phyloP scores from a whole-genome alignment of 2,329 filamentous ascomycete species.

The Diaporthe sp. region DNA sequence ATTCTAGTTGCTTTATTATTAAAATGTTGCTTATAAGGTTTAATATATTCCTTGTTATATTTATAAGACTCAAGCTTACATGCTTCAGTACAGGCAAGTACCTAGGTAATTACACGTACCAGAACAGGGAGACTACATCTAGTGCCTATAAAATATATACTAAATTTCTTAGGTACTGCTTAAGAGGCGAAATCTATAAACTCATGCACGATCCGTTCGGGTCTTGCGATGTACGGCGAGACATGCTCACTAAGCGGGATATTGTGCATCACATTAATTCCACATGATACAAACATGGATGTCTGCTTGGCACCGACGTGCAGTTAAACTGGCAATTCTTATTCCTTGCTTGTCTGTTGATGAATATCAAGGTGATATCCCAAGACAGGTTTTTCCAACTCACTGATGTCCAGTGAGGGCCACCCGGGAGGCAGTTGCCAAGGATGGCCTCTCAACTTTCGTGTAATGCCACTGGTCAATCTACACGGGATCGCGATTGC shows the following conservation, averaged over 20 bases:
- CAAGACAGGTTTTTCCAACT: background rate
- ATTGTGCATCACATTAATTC: background rate
- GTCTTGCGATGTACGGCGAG: background rate
- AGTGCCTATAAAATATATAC: background rate
- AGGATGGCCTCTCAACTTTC: background rate
- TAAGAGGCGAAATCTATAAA: background rate
- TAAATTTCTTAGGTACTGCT: background rate
- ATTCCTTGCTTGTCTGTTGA: background rate
- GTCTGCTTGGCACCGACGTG: background rate
- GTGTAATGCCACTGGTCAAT: slow-evolving; percentile 18
- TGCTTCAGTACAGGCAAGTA: background rate
- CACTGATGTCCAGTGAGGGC: background rate
- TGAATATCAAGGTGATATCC: background rate
- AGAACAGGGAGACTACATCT: background rate
- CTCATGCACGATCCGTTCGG: background rate
- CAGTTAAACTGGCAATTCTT: background rate
- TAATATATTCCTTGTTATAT: background rate
- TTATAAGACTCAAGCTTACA: no score
- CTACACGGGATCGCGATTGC: background rate
- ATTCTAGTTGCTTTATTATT: background rate
- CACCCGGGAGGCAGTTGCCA: background rate
- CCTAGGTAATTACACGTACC: background rate
- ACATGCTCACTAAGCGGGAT: background rate
- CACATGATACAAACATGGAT: background rate
- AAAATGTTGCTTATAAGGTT: background rate